Evolutionary conservation across 352 stramenopile genomes (phyloP).

Genomic region (Globisporangium barbulae): DNA sequence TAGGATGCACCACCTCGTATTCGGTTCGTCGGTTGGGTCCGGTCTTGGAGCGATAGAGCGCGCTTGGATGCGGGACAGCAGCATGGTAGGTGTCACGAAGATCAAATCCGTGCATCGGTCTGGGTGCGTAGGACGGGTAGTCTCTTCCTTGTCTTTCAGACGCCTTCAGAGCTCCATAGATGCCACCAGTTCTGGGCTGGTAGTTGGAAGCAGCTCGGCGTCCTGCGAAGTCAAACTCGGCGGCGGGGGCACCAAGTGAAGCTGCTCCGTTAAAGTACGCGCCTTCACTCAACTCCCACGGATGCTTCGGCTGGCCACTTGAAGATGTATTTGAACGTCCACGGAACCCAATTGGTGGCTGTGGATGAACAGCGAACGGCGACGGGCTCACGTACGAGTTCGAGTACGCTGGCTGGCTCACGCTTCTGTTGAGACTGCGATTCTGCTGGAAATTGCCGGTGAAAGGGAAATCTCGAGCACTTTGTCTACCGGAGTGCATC

Average conservation of each 20-base stretch:
- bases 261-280: slow-evolving; percentile 4
- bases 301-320: slow-evolving; percentile 4
- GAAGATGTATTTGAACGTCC: background rate
- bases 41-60: slow-evolving; percentile 33
- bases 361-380: slow-evolving; percentile 4
- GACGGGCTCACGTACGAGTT: background rate
- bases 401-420: slow-evolving; percentile 10
- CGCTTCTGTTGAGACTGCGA: background rate
- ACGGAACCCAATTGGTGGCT: background rate
- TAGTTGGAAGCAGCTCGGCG: slow-evolving; percentile 6
- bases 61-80: slow-evolving; percentile 22
- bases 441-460: background rate
- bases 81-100: slow-evolving; percentile 21
- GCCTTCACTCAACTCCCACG: slow-evolving; percentile 6
- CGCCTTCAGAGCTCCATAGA: slow-evolving; percentile 13
- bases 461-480: background rate
- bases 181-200: background rate
- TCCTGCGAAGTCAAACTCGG: slow-evolving; percentile 1
- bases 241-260: background rate
- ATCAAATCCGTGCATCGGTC: slow-evolving; percentile 17
- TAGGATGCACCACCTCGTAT: slow-evolving; percentile 45
- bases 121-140: slow-evolving; percentile 3
- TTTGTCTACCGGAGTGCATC: background rate
- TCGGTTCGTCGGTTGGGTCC: slow-evolving; percentile 25
- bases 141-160: slow-evolving; percentile 9